A percentile compares a stretch with the other conserved stretches of the same genome.
Evolutionary conservation across 768 basidiomycete genomes (phyloP).

Genomic region (Tylopilus intermedius): DNA sequence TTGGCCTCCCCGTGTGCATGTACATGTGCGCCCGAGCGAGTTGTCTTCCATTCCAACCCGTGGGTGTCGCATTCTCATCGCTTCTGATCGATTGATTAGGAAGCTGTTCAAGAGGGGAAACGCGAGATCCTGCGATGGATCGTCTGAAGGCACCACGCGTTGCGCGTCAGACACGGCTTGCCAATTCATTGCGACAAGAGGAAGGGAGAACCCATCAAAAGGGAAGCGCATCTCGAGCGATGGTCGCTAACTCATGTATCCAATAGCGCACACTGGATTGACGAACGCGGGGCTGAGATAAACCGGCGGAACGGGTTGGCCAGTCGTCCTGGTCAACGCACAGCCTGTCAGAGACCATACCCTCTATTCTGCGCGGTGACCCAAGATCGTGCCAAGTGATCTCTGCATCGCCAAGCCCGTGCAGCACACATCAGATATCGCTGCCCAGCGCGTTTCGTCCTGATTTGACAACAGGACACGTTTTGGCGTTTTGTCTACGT

Average conservation of each 20-base stretch:
- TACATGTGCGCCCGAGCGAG: not conserved
- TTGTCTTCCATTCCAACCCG: not conserved
- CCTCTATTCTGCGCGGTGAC: not conserved
- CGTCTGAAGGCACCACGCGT: too few species aligned
- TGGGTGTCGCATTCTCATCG: too few species aligned
- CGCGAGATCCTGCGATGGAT: too few species aligned
- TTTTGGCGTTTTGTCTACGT: not conserved
- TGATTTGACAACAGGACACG: not conserved
- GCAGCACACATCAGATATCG: not conserved
- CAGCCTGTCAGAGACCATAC: not conserved
- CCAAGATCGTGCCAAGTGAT: not conserved
- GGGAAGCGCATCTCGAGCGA: too few species aligned
- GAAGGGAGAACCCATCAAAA: too few species aligned
- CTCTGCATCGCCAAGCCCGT: not conserved
- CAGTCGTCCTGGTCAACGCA: not conserved
- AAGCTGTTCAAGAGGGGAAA: not conserved
- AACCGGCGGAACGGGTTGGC: not conserved
- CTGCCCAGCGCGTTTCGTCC: not conserved
- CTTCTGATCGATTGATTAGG: not conserved
- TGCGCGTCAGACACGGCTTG: too few species aligned
- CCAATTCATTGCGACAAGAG: too few species aligned
- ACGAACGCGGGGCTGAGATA: not conserved
- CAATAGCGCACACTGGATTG: not conserved
- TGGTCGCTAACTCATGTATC: not conserved
- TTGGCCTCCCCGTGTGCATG: too few species aligned